A percentile compares a stretch with the other conserved stretches of the same genome.
phyloP scores from a whole-genome alignment of 306 rosid species.

The Sophora flavescens region DNA sequence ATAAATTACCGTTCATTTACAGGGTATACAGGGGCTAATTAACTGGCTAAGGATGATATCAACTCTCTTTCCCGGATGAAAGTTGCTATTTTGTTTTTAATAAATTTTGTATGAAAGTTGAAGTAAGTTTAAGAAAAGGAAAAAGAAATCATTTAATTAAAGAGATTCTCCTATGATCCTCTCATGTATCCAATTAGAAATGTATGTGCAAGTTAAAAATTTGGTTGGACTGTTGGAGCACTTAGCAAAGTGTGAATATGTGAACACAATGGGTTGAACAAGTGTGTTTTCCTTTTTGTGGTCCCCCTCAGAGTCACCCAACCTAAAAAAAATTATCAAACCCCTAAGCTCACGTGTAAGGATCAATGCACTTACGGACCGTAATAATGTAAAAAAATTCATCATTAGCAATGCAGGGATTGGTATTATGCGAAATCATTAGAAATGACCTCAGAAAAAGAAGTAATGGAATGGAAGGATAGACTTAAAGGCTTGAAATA shows the following conservation, averaged over 20 bases:
- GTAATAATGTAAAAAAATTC: conserved; percentile 86
- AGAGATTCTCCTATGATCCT: background rate
- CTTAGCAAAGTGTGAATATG: background rate
- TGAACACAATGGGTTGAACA: conserved; percentile 32
- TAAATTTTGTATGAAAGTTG: background rate
- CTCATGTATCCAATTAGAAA: conserved; percentile 8
- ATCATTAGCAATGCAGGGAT: conserved; percentile 96
- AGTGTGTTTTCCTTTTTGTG: conserved; percentile 54
- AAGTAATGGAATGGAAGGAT: conserved; percentile 22
- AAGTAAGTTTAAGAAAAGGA: too few relatives aligned
- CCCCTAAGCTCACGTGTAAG: conserved; percentile 89
- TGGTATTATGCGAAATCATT: conserved; percentile 96
- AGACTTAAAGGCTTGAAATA: conserved; percentile 52
- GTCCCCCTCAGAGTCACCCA: conserved; percentile 62
- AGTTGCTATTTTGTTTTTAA: background rate
- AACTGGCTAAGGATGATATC: too few relatives aligned
- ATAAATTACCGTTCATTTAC: background rate
- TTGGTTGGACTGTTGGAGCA: background rate
- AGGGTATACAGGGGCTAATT: background rate
- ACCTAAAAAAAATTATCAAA: conserved; percentile 34
- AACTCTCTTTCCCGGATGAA: too few relatives aligned
- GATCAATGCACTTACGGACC: conserved; percentile 85
- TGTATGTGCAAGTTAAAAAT: background rate
- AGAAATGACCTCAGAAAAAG: conserved; percentile 78
- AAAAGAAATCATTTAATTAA: too few relatives aligned